Evolutionary conservation across 2,329 filamentous ascomycete genomes (phyloP), one percentile per base, ranked within the genome.

Genomic region (Rachicladosporium sp.): DNA sequence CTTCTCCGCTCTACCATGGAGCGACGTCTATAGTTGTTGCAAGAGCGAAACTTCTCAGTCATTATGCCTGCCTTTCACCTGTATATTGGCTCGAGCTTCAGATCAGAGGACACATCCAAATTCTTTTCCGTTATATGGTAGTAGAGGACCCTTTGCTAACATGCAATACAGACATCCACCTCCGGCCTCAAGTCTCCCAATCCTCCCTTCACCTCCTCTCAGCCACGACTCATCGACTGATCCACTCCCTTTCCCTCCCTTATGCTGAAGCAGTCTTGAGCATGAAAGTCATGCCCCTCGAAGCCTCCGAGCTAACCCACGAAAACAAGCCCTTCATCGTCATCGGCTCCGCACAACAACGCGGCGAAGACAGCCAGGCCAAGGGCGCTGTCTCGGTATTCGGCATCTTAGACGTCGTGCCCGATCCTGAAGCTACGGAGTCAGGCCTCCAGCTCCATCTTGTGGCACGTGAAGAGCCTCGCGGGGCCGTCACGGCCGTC

Each of bases 361-460:
- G 81, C 44, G 91, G 91, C 31, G 91, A 98, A 62, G 91, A 96
- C 54, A 74, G 93, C 41, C 80, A 88, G 1, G 81, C 87, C 1
- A 78, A 83, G 34, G 91, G 91, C 2, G 76, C 81, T 31, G 75
- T 98, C 31, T 87, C 91, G 52, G 83, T 96, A 35, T 93, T 91
- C 54, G 88, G 95, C 54, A 75, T 98, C 23, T 87, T 93, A 42
- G 76, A 80, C 29, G 91, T 98, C 27, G 89, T 95, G 1, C 89
- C 91, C 0, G 80, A 95, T 46, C 87, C 87, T 0, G 84, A 78
- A 11, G 75, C 75, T 6, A 85, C 87, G 0, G 88, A 95, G 59
- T 94, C 84, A 1, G 83, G 87, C 59, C 80, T 78, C 48, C 85
- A 79, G 49, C 69, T 98, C 29, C 93, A 94, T 57, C 73, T 93